Base-by-base conservation (phyloP, 2,329 filamentous ascomycete species). In the Aspergillus sp. region DNA sequence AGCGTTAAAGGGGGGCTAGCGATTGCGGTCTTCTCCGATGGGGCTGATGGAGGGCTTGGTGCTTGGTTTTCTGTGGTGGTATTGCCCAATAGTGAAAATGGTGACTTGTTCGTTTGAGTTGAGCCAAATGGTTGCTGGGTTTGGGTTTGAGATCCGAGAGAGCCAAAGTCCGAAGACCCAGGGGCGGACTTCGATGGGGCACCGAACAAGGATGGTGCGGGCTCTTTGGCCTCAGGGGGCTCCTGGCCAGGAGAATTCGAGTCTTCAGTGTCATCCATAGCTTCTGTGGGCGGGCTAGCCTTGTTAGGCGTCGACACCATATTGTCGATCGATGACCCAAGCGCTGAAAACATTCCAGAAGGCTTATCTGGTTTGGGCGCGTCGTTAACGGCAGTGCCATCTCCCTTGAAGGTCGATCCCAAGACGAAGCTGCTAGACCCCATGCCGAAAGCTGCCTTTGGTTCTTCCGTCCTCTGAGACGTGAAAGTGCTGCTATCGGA, bases 381-480 rank as follows among this genome's bases (percentile, higher is more conserved):
- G 65, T 79, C 77, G 57, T 73, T 73, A 24, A 64, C 70, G 55
- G 75, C 72, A 14, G 70, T 72, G 8, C 69, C 72, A 57, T 80
- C 78, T 3, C 67, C 68, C 62, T 79, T 79, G 60, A 81, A 80
- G 11, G 73, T 73, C 23, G 79, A 77, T 2, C 74, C 75, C 21
- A 80, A 62, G 7, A 68, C 69, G 62, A 81, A 81, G n/a, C 67
- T 67, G 57, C 66, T 58, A 14, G 64, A 51, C 7, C 65, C 62
- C 24, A 66, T 43, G 5, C 70, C 72, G 52, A 76, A 74, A 0
- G 66, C 52, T 31, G 66, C 66, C 52, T 69, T 71, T 21, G 70
- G 52, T 39, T 67, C 67, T 5, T 58, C 61, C 15, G 64, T 55
- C 27, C 70, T 70, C 48, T 70, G 66, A 17, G 68, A 48, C 3